A percentile compares a stretch with the other conserved stretches of the same genome.
These are phyloP conservation scores for Helotiales sp. DNA, from an alignment of 2,329 filamentous ascomycete genomes.

Conservation along the genomic window DNA sequence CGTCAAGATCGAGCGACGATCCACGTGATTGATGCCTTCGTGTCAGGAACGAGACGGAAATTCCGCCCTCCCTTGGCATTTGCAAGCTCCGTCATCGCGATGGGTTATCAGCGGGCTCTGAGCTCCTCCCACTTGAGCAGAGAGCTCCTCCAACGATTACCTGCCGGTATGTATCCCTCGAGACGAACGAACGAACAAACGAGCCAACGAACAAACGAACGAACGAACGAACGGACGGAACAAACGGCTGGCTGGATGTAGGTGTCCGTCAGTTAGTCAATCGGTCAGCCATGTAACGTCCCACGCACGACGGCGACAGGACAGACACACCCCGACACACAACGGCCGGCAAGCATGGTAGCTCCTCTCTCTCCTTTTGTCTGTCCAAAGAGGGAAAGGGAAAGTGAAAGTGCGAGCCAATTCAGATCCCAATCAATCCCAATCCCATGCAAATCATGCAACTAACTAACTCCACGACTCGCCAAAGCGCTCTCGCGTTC, in stretches of 20 bases:
- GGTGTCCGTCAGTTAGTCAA: background rate
- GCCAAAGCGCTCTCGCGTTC: background rate
- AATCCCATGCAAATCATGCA: too few relatives aligned
- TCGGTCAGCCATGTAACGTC: background rate
- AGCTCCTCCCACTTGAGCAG: too few relatives aligned
- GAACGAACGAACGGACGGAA: background rate
- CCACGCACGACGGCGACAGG: background rate
- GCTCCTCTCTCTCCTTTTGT: background rate
- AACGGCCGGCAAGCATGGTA: background rate
- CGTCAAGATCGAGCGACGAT: background rate
- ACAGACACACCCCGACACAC: background rate
- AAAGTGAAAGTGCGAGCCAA: too few relatives aligned
- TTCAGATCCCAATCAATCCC: too few relatives aligned
- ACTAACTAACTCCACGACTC: background rate
- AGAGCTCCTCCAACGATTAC: background rate
- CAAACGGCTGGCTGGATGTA: background rate
- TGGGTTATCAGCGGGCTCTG: background rate
- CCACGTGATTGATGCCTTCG: background rate
- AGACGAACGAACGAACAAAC: background rate
- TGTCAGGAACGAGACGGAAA: background rate
- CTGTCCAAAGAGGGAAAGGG: background rate
- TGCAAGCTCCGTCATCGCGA: background rate
- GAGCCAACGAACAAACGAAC: background rate
- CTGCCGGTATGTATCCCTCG: background rate
- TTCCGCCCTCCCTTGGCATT: background rate